These are phyloP conservation scores for Monascus purpureus DNA, from an alignment of 495 filamentous ascomycete species.

Conservation along the genomic window DNA sequence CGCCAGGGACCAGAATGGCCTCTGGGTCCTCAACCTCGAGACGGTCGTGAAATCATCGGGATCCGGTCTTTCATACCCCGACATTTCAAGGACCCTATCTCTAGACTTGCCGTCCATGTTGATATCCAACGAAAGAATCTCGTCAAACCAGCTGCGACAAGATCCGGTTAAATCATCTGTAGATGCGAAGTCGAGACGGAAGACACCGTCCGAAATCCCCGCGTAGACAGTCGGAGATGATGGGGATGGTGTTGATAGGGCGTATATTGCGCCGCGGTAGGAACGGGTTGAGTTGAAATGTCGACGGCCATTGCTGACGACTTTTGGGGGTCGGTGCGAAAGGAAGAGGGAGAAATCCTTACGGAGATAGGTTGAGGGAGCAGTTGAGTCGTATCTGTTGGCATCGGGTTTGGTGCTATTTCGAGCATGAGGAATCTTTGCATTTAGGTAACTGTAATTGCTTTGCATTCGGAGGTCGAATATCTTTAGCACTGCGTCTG, in stretches of 20 bases:
- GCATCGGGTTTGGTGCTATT: conserved; percentile 2
- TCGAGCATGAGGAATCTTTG: conserved; percentile 3
- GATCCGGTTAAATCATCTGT: conserved; percentile 27
- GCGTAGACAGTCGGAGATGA: conserved; percentile 43
- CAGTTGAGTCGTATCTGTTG: not conserved
- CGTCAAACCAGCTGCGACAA: conserved; percentile 18
- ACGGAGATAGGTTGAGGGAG: conserved; percentile 5
- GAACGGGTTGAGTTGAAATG: conserved; percentile 7
- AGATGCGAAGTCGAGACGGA: conserved; percentile 40
- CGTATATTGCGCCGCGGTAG: conserved; percentile 40
- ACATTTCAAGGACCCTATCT: conserved; percentile 14
- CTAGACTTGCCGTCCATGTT: not conserved
- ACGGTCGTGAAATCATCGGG: conserved; percentile 16
- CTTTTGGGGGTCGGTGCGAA: conserved; percentile 11
- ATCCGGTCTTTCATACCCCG: conserved; percentile 29
- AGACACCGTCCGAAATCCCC: conserved; percentile 36
- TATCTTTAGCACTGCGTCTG: conserved; percentile 45
- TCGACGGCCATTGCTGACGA: conserved; percentile 1
- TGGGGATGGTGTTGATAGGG: conserved; percentile 41
- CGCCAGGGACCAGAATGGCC: conserved; percentile 11
- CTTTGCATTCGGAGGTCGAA: conserved; percentile 50
- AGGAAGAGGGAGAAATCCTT: conserved; percentile 29
- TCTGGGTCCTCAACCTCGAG: conserved; percentile 23
- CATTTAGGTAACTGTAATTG: conserved; percentile 26
- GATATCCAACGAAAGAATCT: conserved; percentile 14